phyloP scores from a whole-genome alignment of 345 rosid genomes.

The Camelina hispida region DNA sequence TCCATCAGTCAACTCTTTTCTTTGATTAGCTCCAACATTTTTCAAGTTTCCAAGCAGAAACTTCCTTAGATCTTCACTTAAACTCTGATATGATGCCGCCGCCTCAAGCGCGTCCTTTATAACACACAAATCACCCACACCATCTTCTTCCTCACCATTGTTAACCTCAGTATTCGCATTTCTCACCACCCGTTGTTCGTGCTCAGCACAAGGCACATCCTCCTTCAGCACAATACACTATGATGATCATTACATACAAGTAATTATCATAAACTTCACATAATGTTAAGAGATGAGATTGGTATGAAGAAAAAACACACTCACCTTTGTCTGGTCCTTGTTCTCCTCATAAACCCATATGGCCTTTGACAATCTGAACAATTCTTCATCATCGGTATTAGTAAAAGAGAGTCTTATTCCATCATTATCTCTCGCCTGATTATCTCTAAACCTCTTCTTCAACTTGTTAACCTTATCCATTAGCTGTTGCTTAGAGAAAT shows the following conservation, averaged over 20 bases:
- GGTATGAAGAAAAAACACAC: not conserved
- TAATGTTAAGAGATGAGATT: not conserved
- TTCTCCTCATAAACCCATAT: constrained; percentile 13
- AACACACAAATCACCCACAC: constrained; percentile 10
- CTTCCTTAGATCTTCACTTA: constrained; percentile 14
- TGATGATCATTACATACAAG: not conserved
- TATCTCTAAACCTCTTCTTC: constrained; percentile 9
- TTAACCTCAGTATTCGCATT: not conserved
- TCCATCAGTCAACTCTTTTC: constrained; percentile 22
- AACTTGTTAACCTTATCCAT: constrained; percentile 7
- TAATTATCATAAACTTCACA: not conserved
- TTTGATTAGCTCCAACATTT: not conserved
- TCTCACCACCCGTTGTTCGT: not conserved
- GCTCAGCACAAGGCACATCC: not conserved
- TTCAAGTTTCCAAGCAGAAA: constrained; percentile 9
- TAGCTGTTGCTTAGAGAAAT: constrained; percentile 28
- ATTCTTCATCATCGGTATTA: not conserved
- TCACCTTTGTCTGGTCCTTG: constrained; percentile 2
- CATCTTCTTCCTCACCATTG: constrained; percentile 16
- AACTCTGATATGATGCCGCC: not conserved
- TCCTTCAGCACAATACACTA: not conserved
- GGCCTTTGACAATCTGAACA: constrained; percentile 11
- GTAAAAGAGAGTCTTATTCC: constrained; percentile 1
- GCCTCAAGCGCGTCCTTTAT: constrained; percentile 22
- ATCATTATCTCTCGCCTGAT: not conserved